Conservation (phyloP, 805 yeast genomes). For the Pichia rugopelliculosa region DNA sequence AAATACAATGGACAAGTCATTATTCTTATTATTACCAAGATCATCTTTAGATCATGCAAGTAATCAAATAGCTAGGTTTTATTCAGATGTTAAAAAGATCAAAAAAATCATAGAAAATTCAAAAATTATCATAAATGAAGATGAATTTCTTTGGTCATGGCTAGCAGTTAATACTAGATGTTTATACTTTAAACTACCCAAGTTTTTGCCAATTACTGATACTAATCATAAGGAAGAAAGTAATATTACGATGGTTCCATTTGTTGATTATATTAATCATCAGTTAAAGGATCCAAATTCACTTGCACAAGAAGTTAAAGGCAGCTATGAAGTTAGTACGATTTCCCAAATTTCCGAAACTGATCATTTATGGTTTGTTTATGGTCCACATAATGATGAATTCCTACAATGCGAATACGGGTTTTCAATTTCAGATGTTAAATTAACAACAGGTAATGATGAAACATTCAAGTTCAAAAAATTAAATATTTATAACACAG, state of each 20-base stretch:
- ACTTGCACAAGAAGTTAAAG: conserved; percentile 35
- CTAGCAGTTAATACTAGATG: conserved; percentile 88
- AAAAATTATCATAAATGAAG: conserved; percentile 13
- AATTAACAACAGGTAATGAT: conserved; percentile 60
- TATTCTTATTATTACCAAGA: conserved; percentile 37
- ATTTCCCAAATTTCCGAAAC: conserved; percentile 24
- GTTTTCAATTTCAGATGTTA: conserved; percentile 39
- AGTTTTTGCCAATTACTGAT: conserved; percentile 30
- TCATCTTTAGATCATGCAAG: conserved; percentile 34
- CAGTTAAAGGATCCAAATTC: conserved; percentile 41
- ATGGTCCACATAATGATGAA: conserved; percentile 86
- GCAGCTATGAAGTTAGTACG: conserved; percentile 49
- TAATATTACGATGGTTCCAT: conserved; percentile 87
- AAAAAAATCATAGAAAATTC: neutral
- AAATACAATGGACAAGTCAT: neutral
- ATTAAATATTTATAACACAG: conserved; percentile 2
- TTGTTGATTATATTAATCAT: conserved; percentile 84
- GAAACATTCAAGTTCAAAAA: neutral
- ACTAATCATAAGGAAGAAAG: conserved; percentile 32
- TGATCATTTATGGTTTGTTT: conserved; percentile 64
- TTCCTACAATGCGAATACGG: conserved; percentile 85
- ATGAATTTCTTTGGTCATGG: conserved; percentile 63
- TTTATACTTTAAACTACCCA: conserved; percentile 62
- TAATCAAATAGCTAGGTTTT: conserved; percentile 37
- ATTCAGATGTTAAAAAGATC: conserved; percentile 35